Conservation (phyloP, 495 filamentous ascomycete species). For the Hypoxylon cercidicola region DNA sequence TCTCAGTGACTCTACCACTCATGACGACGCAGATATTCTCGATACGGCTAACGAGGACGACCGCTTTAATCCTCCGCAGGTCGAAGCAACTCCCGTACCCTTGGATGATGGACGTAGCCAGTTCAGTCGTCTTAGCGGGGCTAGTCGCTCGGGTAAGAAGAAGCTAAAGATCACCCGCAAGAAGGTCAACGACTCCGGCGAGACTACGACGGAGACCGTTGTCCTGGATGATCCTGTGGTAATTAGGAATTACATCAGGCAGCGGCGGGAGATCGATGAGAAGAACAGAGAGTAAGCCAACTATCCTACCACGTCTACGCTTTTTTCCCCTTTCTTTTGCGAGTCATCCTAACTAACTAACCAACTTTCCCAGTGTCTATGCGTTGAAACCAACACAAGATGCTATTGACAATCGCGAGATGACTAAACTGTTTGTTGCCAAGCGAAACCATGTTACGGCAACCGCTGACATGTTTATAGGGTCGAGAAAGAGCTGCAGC, state of each 20-base stretch:
- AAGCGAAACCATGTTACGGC: constrained; percentile 44
- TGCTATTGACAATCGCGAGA: constrained; percentile 64
- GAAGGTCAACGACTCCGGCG: constrained; percentile 69
- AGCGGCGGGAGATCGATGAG: constrained; percentile 65
- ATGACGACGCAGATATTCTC: constrained; percentile 73
- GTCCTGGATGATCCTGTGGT: constrained; percentile 78
- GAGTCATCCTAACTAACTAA: constrained; percentile 36
- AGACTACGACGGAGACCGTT: constrained; percentile 66
- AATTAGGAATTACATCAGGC: constrained; percentile 70
- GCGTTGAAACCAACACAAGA: constrained; percentile 74
- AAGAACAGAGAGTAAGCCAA: constrained; percentile 71
- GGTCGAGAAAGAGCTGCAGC: constrained; percentile 78
- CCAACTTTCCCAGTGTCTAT: constrained; percentile 53
- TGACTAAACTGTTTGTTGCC: constrained; percentile 67
- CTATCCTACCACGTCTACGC: no score
- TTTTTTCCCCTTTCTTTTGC: neutral
- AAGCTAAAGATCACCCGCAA: constrained; percentile 80
- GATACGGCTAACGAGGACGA: constrained; percentile 67
- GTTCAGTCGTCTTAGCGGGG: constrained; percentile 79
- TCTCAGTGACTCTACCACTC: constrained; percentile 65
- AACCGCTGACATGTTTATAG: constrained; percentile 54
- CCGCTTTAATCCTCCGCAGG: constrained; percentile 61
- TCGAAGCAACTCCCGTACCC: constrained; percentile 51
- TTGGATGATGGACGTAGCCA: constrained; percentile 86
- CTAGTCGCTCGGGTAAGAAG: constrained; percentile 71